Conservation (phyloP, 2,329 filamentous ascomycete genomes). For the Diaporthe amygdali region DNA sequence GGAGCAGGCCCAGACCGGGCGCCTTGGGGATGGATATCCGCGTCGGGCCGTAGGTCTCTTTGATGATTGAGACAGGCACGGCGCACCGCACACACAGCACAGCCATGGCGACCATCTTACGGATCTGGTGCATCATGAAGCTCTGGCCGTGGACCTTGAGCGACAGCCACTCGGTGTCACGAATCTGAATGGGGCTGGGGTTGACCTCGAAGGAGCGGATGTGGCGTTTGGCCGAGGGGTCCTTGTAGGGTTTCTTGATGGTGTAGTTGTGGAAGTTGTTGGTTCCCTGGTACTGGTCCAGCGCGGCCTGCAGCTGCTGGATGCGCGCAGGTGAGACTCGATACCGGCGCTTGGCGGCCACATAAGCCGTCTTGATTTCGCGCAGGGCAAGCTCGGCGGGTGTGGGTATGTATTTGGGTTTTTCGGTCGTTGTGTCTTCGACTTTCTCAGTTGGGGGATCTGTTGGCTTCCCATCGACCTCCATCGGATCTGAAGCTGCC, state of each 20-base stretch:
- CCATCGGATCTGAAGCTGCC: neutral
- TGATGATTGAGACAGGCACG: slow-evolving; percentile 72
- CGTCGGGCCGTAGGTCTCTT: slow-evolving; percentile 72
- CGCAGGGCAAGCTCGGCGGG: slow-evolving; percentile 71
- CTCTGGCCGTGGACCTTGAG: slow-evolving; percentile 96
- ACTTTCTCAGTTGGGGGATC: slow-evolving; percentile 1
- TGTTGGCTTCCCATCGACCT: slow-evolving; percentile 6
- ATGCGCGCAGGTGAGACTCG: slow-evolving; percentile 77
- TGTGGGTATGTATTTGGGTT: slow-evolving; percentile 40
- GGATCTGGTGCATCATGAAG: slow-evolving; percentile 99
- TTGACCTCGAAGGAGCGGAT: slow-evolving; percentile 93
- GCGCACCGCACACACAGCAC: slow-evolving; percentile 85
- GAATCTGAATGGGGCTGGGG: slow-evolving; percentile 77
- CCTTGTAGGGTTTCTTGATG: slow-evolving; percentile 80
- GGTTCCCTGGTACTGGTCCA: slow-evolving; percentile 81
- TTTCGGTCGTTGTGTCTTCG: slow-evolving; percentile 17
- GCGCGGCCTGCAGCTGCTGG: slow-evolving; percentile 74
- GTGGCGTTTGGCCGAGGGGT: slow-evolving; percentile 84
- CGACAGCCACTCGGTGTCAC: slow-evolving; percentile 93
- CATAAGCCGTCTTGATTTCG: slow-evolving; percentile 80
- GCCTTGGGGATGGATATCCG: slow-evolving; percentile 93
- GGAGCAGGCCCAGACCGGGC: slow-evolving; percentile 82
- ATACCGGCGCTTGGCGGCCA: slow-evolving; percentile 82
- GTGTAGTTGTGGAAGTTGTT: slow-evolving; percentile 98
- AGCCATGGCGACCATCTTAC: slow-evolving; percentile 97